Evolutionary conservation across 805 yeast species (phyloP).

Genomic region (Ogataea methylovora): DNA sequence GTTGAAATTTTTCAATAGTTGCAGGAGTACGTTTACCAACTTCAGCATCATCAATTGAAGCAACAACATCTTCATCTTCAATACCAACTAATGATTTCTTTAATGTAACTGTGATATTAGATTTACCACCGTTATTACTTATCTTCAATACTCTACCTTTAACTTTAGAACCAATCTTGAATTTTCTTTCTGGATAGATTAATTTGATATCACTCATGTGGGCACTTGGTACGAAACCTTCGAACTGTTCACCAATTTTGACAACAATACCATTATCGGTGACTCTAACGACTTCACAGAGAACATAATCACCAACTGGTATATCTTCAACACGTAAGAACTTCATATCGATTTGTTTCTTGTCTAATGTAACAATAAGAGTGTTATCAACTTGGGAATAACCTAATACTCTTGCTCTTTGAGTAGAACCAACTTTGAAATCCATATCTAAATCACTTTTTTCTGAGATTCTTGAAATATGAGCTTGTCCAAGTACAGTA

Average conservation of each 20-base stretch:
- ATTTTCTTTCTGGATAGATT: constrained; percentile 87
- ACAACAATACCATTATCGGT: constrained; percentile 64
- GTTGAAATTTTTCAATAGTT: constrained; percentile 62
- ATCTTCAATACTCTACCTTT: constrained; percentile 63
- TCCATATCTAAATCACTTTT: constrained; percentile 35
- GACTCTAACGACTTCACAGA: constrained; percentile 48
- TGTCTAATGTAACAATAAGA: constrained; percentile 62
- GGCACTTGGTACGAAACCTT: constrained; percentile 62
- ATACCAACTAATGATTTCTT: constrained; percentile 76
- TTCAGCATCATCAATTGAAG: constrained; percentile 29
- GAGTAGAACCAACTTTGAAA: constrained; percentile 58
- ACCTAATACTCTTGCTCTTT: constrained; percentile 72
- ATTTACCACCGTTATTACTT: constrained; percentile 31
- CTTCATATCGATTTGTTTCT: constrained; percentile 52
- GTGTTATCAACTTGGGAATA: constrained; percentile 59
- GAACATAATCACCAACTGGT: constrained; percentile 62
- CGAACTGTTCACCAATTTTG: constrained; percentile 56
- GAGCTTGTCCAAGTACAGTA: constrained; percentile 60
- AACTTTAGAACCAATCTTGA: constrained; percentile 75
- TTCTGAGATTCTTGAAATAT: constrained; percentile 60
- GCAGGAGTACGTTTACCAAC: constrained; percentile 55
- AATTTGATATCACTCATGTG: constrained; percentile 83
- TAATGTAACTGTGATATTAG: constrained; percentile 55
- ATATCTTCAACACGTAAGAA: constrained; percentile 67
- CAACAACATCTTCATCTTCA: constrained; percentile 46